These are phyloP conservation scores for Puccinia hordei DNA, from an alignment of 1,284 basidiomycete species.

Conservation along the genomic window DNA sequence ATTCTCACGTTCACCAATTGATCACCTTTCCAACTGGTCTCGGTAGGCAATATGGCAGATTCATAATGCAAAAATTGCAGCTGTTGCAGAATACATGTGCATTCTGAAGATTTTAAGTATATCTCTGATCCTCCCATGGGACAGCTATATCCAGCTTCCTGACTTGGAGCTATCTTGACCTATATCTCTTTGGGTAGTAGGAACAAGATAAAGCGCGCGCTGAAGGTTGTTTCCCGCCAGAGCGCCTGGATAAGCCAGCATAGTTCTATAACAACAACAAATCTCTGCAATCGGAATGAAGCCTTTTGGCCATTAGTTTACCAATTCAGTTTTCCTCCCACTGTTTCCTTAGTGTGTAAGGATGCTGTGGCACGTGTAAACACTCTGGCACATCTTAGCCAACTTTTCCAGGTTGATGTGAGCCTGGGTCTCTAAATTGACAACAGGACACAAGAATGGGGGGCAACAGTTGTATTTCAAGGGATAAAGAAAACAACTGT, in stretches of 20 bases:
- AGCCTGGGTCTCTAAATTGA: too few species aligned
- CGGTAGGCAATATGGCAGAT: constrained; percentile 50
- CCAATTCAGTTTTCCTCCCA: too few species aligned
- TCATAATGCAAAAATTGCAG: constrained; percentile 49
- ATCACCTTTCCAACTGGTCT: background rate
- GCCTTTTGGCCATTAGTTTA: too few species aligned
- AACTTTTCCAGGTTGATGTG: too few species aligned
- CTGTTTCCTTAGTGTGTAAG: too few species aligned
- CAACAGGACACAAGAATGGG: too few species aligned
- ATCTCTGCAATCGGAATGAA: too few species aligned
- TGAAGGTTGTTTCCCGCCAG: constrained; percentile 36
- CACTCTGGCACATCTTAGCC: too few species aligned
- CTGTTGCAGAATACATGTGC: constrained; percentile 49
- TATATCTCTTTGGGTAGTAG: background rate
- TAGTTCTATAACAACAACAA: constrained; percentile 31
- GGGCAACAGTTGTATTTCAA: too few species aligned
- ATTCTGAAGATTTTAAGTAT: constrained; percentile 35
- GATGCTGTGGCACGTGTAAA: too few species aligned
- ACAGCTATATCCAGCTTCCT: background rate
- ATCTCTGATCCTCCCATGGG: background rate
- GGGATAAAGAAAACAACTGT: too few species aligned
- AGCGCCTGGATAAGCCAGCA: constrained; percentile 43
- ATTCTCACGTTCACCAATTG: background rate
- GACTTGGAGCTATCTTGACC: background rate
- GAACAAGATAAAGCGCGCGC: constrained; percentile 46